A percentile compares a stretch with the other conserved stretches of the same genome.
Conservation (phyloP, 768 basidiomycete species). For the Phaffia australis region DNA sequence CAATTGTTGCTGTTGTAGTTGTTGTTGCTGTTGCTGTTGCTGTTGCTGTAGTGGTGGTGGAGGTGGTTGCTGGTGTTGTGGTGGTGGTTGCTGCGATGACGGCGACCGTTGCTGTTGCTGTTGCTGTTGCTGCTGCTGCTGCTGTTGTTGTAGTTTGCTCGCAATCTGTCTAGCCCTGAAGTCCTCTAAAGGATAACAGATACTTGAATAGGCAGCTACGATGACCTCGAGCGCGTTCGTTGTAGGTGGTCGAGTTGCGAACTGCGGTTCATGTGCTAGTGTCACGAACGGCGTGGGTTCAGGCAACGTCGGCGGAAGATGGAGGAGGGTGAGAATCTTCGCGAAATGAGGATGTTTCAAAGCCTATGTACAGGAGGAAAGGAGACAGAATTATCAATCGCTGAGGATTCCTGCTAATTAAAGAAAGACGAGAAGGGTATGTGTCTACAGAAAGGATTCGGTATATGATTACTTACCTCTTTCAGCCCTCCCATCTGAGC, state of each 20-base stretch:
- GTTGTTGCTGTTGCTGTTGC: neutral
- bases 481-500: neutral
- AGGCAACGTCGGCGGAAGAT: neutral
- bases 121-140: neutral
- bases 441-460: neutral
- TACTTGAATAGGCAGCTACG: neutral
- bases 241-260: neutral
- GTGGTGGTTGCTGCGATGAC: no score
- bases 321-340: constrained; percentile 1
- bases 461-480: neutral
- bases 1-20: neutral
- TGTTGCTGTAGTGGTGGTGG: neutral
- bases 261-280: neutral
- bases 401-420: neutral
- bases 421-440: neutral
- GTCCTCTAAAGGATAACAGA: constrained; percentile 8
- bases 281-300: neutral
- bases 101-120: no score
- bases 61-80: neutral
- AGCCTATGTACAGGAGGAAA: neutral
- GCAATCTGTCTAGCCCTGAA: constrained; percentile 1
- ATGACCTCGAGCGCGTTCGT: constrained; percentile 6
- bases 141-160: neutral
- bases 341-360: neutral
- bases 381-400: neutral